Conservation (phyloP, 768 basidiomycete genomes). For the Podaxis sp. region DNA sequence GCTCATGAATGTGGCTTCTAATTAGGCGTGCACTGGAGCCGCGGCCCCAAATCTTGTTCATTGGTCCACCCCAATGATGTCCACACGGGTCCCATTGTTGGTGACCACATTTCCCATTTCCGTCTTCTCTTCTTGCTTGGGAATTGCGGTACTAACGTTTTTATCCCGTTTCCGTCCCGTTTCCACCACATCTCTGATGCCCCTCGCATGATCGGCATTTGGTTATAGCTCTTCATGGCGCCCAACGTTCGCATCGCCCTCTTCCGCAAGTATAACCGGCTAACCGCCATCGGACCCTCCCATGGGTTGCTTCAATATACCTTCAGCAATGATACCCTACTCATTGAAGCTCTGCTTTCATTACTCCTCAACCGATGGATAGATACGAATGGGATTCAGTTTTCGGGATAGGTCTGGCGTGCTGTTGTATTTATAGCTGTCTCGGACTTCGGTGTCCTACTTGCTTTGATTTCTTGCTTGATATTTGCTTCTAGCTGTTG, state of each 20-base stretch:
- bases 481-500: background rate
- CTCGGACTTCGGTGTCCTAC: constrained; percentile 2
- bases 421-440: background rate
- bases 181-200: background rate
- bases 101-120: background rate
- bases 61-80: constrained; percentile 8
- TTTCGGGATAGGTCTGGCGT: constrained; percentile 13
- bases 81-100: constrained; percentile 3
- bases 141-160: background rate
- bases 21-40: background rate
- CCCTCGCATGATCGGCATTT: background rate
- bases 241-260: constrained; percentile 53
- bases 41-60: background rate
- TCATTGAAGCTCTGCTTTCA: constrained; percentile 64
- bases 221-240: constrained; percentile 41
- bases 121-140: constrained; percentile 3
- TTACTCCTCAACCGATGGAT: constrained; percentile 76
- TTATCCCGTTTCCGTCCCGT: constrained; percentile 2
- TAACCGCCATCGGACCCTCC: constrained; percentile 61
- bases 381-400: constrained; percentile 54
- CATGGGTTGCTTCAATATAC: constrained; percentile 64
- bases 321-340: constrained; percentile 58
- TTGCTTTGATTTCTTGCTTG: constrained; percentile 14
- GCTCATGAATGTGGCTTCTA: background rate
- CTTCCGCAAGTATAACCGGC: constrained; percentile 53